Evolutionary conservation across 495 filamentous ascomycete genomes (phyloP), one percentile per base, ranked within the genome.

Genomic region (Alectoria sarmentosa): DNA sequence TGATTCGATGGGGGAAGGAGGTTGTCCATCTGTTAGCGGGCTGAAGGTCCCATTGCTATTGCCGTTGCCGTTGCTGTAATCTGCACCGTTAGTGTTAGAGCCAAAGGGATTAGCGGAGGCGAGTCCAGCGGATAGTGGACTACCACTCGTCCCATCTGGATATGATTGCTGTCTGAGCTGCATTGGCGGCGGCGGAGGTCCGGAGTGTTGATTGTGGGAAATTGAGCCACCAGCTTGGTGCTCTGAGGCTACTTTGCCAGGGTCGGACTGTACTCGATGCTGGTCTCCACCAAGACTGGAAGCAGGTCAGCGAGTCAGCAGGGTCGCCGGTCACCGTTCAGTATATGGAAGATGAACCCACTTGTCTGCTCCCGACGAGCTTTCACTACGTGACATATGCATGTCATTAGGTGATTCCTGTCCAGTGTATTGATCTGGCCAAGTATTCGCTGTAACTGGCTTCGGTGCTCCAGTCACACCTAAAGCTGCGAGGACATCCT

Each of bases 401-500:
- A 42, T 46, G 8, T 65, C 64, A 55, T 56, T 23, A 19, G 59
- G 55, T 13, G 49, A 61, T n/a, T 26, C 37, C 19, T 61, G 46
- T 7, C 30, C 6, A 11, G 48, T 60, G 15, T 26, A 36, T 42
- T 41, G 64, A 46, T 56, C 28, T 41, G 62, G 52, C 42, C 62
- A 36, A n/a, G 26, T 1, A 30, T 21, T 60, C 11, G 58, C 32
- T 60, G 39, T 54, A 32, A 58, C 41, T 38, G 64, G 64, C 48
- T 69, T 69, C 23, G 67, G 65, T 36, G 60, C 32, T 26, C 67
- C 64, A 11, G 61, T 69, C 17, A 66, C 67, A 39, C 64, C 67
- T 14, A 69, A 57, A 46, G 67, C 54, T 60, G 67, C 64, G 26
- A 69, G 60, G 7, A 63, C 46, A 52, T 69, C 56, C 61, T 69